Conservation (phyloP, 2,329 filamentous ascomycete genomes). For the Chalaropsis thielavioides region DNA sequence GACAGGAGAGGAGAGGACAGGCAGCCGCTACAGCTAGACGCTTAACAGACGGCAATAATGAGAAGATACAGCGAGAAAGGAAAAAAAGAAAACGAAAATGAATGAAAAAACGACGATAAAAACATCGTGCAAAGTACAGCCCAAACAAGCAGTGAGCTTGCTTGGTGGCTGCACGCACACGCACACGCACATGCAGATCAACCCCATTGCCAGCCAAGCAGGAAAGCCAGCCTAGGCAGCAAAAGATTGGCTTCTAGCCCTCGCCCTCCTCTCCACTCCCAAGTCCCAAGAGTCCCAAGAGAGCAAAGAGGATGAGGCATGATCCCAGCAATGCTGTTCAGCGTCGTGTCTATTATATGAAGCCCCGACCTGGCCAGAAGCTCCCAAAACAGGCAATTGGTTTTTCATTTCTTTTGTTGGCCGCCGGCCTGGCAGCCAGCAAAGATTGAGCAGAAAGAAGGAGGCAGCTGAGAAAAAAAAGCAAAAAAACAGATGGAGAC, state of each 20-base stretch:
- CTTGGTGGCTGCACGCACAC: neutral
- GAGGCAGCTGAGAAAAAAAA: neutral
- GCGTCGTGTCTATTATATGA: neutral
- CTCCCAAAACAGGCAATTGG: neutral
- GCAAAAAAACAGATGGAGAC: neutral
- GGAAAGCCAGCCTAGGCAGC: neutral
- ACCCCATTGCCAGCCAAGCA: neutral
- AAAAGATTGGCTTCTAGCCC: slow-evolving; percentile 2
- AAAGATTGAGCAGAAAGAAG: neutral
- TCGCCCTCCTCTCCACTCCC: neutral
- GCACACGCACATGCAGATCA: neutral
- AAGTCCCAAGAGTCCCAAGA: neutral
- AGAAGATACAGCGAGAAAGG: no score
- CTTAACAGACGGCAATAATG: no score
- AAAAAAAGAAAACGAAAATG: no score
- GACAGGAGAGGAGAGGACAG: no score
- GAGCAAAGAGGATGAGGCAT: neutral
- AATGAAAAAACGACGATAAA: no score
- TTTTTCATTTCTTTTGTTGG: neutral
- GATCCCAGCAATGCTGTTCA: neutral
- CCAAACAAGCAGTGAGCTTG: neutral
- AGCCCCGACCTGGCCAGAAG: neutral
- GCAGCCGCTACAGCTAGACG: no score
- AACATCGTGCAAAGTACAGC: neutral
- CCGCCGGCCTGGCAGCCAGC: neutral